Evolutionary conservation across 192 early-diverging fungal genomes (phyloP).

Genomic region (Pilobolus umbonatus): DNA sequence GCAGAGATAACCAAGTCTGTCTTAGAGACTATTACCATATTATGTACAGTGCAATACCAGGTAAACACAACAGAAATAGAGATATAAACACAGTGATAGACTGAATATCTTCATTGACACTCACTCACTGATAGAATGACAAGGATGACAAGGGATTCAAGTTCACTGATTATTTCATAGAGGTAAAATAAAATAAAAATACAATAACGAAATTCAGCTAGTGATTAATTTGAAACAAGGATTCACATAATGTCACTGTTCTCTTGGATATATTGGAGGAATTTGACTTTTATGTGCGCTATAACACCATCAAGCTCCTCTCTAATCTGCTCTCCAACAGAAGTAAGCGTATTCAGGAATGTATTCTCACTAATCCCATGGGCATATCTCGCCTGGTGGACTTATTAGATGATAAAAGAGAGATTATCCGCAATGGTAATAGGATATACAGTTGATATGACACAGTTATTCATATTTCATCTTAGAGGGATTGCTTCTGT

Average conservation of each 20-base stretch:
- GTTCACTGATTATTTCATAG: conserved; percentile 40
- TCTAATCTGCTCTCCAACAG: conserved; percentile 63
- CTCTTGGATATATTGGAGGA: conserved; percentile 88
- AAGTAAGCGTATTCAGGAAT: conserved; percentile 67
- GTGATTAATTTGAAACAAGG: conserved; percentile 37
- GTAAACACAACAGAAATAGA: not conserved
- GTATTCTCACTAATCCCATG: conserved; percentile 80
- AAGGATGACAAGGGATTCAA: conserved; percentile 14
- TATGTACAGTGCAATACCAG: conserved; percentile 47
- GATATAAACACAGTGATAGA: not conserved
- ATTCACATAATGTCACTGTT: conserved; percentile 65
- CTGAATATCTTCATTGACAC: not conserved
- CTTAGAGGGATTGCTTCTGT: conserved; percentile 82
- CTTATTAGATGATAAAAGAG: conserved; percentile 86
- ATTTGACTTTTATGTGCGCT: conserved; percentile 93
- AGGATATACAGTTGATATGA: not conserved
- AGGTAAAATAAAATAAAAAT: conserved; percentile 20
- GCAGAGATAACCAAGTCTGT: conserved; percentile 80
- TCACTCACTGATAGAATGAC: not conserved
- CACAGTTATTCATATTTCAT: not conserved
- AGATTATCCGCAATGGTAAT: conserved; percentile 92
- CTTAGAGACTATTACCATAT: conserved; percentile 81
- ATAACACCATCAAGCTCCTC: conserved; percentile 83
- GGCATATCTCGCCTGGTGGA: conserved; percentile 88
- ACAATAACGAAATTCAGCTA: conserved; percentile 2